These are phyloP conservation scores for Kluyveromyces marxianus DNA, from an alignment of 1,139 yeast genomes.

Conservation along the genomic window DNA sequence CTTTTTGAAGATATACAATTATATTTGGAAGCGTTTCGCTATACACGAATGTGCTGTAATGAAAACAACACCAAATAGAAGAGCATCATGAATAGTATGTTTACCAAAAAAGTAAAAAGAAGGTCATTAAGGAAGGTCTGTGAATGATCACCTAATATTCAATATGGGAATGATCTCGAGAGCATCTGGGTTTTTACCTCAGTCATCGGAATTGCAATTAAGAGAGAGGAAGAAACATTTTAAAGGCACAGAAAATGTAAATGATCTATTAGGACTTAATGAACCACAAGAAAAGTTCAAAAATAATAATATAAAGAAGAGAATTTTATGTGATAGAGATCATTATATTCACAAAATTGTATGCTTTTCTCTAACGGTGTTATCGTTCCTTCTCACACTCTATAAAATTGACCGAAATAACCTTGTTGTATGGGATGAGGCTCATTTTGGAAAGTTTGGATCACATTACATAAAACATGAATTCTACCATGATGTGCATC, in stretches of 20 bases:
- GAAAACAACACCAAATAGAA: no score
- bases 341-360: background rate
- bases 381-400: conserved; percentile 49
- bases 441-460: conserved; percentile 66
- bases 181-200: conserved; percentile 8
- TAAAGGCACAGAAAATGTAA: conserved; percentile 3
- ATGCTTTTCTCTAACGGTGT: conserved; percentile 39
- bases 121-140: no score
- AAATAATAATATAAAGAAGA: background rate
- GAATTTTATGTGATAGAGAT: background rate
- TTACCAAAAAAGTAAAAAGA: no score
- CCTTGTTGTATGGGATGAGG: conserved; percentile 92
- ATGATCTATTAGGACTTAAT: background rate
- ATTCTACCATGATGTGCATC: conserved; percentile 72
- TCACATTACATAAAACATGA: conserved; percentile 56
- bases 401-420: conserved; percentile 55
- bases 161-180: background rate
- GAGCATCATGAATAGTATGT: no score
- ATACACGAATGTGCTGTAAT: background rate
- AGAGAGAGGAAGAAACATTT: conserved; percentile 8
- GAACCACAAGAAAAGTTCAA: background rate
- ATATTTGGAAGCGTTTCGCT: background rate
- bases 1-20: background rate
- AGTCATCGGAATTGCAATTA: conserved; percentile 7
- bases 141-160: background rate